Evolutionary conservation across 2,329 filamentous ascomycete genomes (phyloP).

Genomic region (Calonectria hawksworthii): DNA sequence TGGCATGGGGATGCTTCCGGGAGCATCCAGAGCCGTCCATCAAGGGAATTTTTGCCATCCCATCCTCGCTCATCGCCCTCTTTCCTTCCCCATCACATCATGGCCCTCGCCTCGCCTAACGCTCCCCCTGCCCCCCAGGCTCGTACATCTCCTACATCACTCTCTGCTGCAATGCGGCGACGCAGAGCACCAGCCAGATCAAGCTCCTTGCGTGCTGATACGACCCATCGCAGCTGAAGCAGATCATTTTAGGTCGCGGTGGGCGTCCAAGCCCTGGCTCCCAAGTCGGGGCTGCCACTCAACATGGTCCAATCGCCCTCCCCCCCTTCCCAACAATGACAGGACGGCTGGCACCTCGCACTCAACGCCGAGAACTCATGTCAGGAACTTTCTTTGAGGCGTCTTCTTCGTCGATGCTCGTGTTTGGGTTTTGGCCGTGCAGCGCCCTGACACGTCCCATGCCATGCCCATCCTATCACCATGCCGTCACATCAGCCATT

Average conservation of each 20-base stretch:
- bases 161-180: neutral
- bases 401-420: neutral
- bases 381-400: conserved; percentile 9
- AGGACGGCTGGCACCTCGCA: neutral
- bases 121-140: neutral
- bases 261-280: conserved; percentile 8
- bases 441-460: conserved; percentile 14
- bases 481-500: conserved; percentile 21
- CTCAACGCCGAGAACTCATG: conserved; percentile 13
- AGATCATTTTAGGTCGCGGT: conserved; percentile 16
- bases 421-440: conserved; percentile 15
- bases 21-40: neutral
- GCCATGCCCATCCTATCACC: conserved; percentile 6
- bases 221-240: conserved; percentile 22
- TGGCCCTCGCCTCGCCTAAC: neutral
- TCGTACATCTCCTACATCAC: conserved; percentile 4
- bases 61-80: neutral
- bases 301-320: conserved; percentile 26
- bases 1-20: conserved; percentile 11
- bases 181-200: conserved; percentile 1
- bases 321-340: conserved; percentile 19
- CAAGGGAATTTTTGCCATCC: conserved; percentile 11
- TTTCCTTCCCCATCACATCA: neutral
- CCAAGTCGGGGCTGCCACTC: conserved; percentile 22
- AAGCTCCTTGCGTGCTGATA: conserved; percentile 16